A percentile compares a stretch with the other conserved stretches of the same genome.
Conservation (phyloP, 176 grass and related monocot genomes). For the Oryza nivara region DNA sequence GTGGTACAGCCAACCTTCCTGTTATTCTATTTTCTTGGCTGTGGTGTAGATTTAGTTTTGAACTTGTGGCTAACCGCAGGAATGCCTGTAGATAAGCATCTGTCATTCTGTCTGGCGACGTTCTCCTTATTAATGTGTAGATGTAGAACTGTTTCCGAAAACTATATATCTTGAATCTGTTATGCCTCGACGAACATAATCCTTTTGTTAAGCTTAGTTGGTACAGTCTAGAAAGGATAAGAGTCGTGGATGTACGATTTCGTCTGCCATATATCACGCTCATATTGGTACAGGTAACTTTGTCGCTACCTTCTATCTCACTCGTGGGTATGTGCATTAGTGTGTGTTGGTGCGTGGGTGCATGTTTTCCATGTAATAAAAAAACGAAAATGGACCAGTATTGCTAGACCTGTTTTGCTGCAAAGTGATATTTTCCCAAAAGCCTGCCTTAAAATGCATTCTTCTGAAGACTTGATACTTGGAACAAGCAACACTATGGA, state of each 20-base stretch:
- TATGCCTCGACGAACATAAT: background rate
- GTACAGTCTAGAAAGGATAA: too few species aligned
- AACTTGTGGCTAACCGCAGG: background rate
- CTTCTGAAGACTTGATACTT: background rate
- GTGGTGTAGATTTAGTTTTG: background rate
- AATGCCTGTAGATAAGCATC: constrained; percentile 37
- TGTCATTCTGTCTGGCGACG: background rate
- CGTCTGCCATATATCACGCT: too few species aligned
- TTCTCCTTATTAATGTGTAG: constrained; percentile 5
- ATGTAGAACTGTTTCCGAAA: background rate
- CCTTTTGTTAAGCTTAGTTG: background rate
- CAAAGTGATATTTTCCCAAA: background rate
- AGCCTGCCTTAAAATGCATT: background rate
- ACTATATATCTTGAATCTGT: background rate
- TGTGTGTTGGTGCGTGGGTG: too few species aligned
- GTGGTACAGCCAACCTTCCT: background rate
- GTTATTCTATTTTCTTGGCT: constrained; percentile 11
- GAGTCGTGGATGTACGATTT: too few species aligned
- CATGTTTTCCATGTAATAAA: too few species aligned
- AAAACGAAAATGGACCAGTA: background rate
- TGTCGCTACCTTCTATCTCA: too few species aligned
- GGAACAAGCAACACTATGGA: background rate
- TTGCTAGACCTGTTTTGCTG: background rate
- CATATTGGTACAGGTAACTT: too few species aligned
- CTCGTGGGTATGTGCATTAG: too few species aligned